A percentile compares a stretch with the other conserved stretches of the same genome.
phyloP scores from a whole-genome alignment of 2,329 filamentous ascomycete genomes.

The Sporothrix globosa region DNA sequence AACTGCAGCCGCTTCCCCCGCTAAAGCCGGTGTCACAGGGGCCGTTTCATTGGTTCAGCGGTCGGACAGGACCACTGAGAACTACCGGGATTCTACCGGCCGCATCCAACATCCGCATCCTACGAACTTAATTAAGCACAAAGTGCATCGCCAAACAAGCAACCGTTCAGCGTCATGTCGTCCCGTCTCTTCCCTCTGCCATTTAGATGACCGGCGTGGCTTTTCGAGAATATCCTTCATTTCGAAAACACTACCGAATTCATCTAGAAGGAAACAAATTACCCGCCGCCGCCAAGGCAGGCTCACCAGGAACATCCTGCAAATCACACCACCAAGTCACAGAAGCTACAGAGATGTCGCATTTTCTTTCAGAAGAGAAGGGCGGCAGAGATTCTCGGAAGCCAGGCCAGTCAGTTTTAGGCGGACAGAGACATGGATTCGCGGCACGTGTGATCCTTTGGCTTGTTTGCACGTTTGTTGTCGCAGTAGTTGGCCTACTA shows the following conservation, averaged over 20 bases:
- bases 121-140: slow-evolving; percentile 9
- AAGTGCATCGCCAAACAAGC: background rate
- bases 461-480: background rate
- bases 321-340: slow-evolving; percentile 5
- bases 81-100: slow-evolving; percentile 20
- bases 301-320: slow-evolving; percentile 15
- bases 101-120: background rate
- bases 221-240: background rate
- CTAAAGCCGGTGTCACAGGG: background rate
- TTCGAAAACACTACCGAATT: background rate
- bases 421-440: background rate
- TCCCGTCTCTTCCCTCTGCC: background rate
- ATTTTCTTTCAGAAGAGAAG: background rate
- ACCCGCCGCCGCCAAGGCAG: slow-evolving; percentile 15
- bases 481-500: background rate
- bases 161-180: background rate
- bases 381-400: background rate
- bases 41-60: slow-evolving; percentile 14
- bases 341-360: background rate
- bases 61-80: background rate
- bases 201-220: background rate
- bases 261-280: slow-evolving; percentile 11
- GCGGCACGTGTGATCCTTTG: background rate
- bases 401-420: fast-evolving
- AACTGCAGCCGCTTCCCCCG: background rate